Percentiles rank a stretch among this genome's conserved stretches.
phyloP scores from a whole-genome alignment of 768 basidiomycete genomes.

The Paxillus involutus region DNA sequence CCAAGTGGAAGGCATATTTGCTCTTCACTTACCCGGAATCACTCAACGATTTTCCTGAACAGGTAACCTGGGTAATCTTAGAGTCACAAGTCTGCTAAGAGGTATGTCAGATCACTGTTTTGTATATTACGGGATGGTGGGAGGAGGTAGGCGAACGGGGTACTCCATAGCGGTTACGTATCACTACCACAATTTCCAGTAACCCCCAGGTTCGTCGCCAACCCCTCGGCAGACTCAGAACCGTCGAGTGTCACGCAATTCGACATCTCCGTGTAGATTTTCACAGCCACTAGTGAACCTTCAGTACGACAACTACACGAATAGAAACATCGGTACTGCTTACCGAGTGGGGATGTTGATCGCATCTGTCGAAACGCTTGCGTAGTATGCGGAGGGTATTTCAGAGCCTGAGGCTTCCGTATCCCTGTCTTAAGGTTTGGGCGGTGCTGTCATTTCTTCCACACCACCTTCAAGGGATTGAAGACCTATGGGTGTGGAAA shows the following conservation, averaged over 20 bases:
- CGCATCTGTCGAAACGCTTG: background rate
- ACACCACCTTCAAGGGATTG: too few species aligned
- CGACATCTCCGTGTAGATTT: background rate
- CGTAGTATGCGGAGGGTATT: too few species aligned
- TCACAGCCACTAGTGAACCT: background rate
- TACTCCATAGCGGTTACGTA: background rate
- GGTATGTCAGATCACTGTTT: background rate
- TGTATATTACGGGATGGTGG: conserved; percentile 8
- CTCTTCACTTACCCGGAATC: conserved; percentile 62
- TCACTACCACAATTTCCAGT: conserved; percentile 7
- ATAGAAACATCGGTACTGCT: background rate
- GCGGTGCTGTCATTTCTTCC: too few species aligned
- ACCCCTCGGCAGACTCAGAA: background rate
- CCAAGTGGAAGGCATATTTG: conserved; percentile 41
- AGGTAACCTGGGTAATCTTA: conserved; percentile 17
- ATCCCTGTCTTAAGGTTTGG: too few species aligned
- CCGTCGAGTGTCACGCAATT: background rate
- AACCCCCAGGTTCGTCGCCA: conserved; percentile 10
- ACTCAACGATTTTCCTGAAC: conserved; percentile 55
- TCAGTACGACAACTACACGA: background rate
- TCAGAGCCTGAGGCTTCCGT: too few species aligned
- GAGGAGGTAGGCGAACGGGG: background rate
- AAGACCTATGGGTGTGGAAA: too few species aligned
- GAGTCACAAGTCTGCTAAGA: too few species aligned
- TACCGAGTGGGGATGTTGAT: conserved; percentile 2